Percentiles rank a stretch among this genome's conserved stretches.
Evolutionary conservation across 768 basidiomycete species (phyloP).

Genomic region (Boletellus ananas): DNA sequence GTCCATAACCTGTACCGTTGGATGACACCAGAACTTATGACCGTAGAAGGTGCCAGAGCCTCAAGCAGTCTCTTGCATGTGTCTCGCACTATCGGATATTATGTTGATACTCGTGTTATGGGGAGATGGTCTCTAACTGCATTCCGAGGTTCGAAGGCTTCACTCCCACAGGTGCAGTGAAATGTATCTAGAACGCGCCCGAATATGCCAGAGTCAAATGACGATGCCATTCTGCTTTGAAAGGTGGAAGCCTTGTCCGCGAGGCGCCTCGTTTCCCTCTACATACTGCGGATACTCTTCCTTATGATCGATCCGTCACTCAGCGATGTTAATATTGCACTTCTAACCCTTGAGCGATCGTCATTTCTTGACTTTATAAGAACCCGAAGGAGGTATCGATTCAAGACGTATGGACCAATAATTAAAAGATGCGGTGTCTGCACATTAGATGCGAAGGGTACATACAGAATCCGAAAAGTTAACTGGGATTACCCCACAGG

Average conservation of each 20-base stretch:
- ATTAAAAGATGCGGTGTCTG: conserved; percentile 20
- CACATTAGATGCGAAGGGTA: conserved; percentile 17
- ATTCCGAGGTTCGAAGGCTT: conserved; percentile 8
- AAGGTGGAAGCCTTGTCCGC: conserved; percentile 5
- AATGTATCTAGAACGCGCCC: neutral
- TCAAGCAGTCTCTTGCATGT: conserved; percentile 21
- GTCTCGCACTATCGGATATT: conserved; percentile 26
- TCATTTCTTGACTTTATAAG: neutral
- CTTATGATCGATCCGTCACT: neutral
- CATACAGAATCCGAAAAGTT: conserved; percentile 7
- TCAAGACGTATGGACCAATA: conserved; percentile 4
- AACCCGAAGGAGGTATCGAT: conserved; percentile 3
- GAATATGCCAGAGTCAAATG: conserved; percentile 4
- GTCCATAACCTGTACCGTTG: conserved; percentile 15
- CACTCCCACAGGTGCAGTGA: neutral
- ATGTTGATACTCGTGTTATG: neutral
- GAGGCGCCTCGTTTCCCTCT: neutral
- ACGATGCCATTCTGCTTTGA: conserved; percentile 14
- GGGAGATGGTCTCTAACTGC: conserved; percentile 18
- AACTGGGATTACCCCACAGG: neutral
- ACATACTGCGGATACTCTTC: neutral
- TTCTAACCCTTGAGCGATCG: neutral
- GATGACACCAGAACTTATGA: conserved; percentile 28
- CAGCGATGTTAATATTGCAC: neutral
- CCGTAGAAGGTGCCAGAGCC: conserved; percentile 1